A percentile compares a stretch with the other conserved stretches of the same genome.
Evolutionary conservation across 2,329 filamentous ascomycete genomes (phyloP).

Genomic region (Sphaerostilbella broomeana): DNA sequence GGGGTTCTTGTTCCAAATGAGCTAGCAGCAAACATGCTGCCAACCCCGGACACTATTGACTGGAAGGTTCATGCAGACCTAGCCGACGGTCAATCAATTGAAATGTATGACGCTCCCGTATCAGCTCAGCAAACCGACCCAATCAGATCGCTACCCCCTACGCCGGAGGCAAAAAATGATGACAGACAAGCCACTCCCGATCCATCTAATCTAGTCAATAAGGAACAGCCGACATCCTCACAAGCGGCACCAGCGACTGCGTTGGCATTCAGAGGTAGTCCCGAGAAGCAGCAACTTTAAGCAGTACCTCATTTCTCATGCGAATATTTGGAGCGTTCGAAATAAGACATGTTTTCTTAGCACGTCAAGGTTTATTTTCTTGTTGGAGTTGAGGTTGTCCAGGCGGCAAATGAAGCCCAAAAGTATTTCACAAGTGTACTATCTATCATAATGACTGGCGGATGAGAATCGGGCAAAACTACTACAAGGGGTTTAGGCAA

Average conservation of each 20-base stretch:
- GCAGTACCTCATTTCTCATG: slow-evolving; percentile 20
- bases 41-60: slow-evolving; percentile 18
- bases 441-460: slow-evolving; percentile 6
- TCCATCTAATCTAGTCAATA: slow-evolving; percentile 7
- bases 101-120: slow-evolving; percentile 22
- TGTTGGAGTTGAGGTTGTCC: slow-evolving; percentile 10
- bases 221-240: slow-evolving; percentile 23
- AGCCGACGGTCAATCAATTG: slow-evolving; percentile 16
- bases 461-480: slow-evolving; percentile 7
- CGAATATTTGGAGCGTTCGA: slow-evolving; percentile 26
- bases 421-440: slow-evolving; percentile 7
- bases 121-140: slow-evolving; percentile 4
- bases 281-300: slow-evolving; percentile 43
- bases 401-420: slow-evolving; percentile 4
- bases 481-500: slow-evolving; percentile 1
- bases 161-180: not conserved
- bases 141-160: not conserved
- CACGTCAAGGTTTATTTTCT: slow-evolving; percentile 14
- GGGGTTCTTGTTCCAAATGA: slow-evolving; percentile 22
- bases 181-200: slow-evolving; percentile 14
- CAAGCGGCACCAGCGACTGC: slow-evolving; percentile 34
- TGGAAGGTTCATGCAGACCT: slow-evolving; percentile 13
- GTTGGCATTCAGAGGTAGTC: slow-evolving; percentile 55
- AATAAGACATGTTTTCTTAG: slow-evolving; percentile 20
- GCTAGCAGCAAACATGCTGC: slow-evolving; percentile 19